Evolutionary conservation across 2,329 filamentous ascomycete species (phyloP).

Genomic region (Fusarium ramigenum): DNA sequence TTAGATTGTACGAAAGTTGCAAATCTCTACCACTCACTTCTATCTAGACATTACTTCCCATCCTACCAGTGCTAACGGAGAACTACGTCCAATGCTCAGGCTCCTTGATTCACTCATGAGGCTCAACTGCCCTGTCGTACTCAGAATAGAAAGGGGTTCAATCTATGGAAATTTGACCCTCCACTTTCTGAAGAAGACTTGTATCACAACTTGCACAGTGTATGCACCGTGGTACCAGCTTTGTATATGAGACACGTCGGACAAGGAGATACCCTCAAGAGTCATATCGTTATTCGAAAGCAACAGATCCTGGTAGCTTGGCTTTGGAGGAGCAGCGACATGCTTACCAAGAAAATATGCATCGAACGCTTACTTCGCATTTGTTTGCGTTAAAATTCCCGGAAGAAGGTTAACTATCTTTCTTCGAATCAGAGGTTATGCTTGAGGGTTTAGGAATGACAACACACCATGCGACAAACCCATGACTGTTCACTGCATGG

Average conservation of each 20-base stretch:
- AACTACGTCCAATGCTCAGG: slow-evolving; percentile 42
- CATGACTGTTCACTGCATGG: neutral
- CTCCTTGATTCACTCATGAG: slow-evolving; percentile 46
- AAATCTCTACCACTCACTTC: slow-evolving; percentile 51
- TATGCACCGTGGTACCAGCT: slow-evolving; percentile 48
- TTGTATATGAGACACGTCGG: slow-evolving; percentile 51
- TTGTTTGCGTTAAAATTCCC: slow-evolving; percentile 40
- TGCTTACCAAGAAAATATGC: slow-evolving; percentile 40
- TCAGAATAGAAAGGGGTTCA: slow-evolving; percentile 51
- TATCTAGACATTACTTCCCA: slow-evolving; percentile 49
- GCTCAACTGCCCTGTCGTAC: slow-evolving; percentile 50
- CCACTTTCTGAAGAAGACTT: slow-evolving; percentile 46
- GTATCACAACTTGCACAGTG: slow-evolving; percentile 44
- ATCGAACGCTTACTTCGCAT: slow-evolving; percentile 45
- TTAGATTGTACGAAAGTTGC: slow-evolving; percentile 51
- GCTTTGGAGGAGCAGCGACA: slow-evolving; percentile 46
- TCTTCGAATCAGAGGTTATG: slow-evolving; percentile 8
- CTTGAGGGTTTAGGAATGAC: neutral
- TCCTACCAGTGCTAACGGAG: slow-evolving; percentile 37
- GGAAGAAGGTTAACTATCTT: slow-evolving; percentile 25
- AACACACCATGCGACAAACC: neutral
- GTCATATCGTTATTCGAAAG: slow-evolving; percentile 48
- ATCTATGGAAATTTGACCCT: slow-evolving; percentile 46
- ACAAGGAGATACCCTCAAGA: slow-evolving; percentile 46
- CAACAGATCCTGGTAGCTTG: slow-evolving; percentile 53